phyloP scores from a whole-genome alignment of 495 filamentous ascomycete species.

The Halenospora varia region DNA sequence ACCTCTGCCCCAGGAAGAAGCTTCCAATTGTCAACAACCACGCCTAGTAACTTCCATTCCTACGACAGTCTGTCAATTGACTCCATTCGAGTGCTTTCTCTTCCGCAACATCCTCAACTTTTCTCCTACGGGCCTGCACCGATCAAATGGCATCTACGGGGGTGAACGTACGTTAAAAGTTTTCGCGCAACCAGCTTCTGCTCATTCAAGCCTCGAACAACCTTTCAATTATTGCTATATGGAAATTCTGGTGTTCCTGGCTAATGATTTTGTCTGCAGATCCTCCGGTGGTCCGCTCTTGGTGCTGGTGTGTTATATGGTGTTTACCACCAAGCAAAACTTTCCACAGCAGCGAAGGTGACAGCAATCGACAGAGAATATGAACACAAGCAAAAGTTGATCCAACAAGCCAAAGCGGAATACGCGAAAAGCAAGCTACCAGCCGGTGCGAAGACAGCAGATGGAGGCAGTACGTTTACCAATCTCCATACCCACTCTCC shows the following conservation, averaged over 20 bases:
- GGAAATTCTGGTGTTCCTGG: neutral
- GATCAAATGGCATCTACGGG: constrained; percentile 52
- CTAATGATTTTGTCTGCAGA: constrained; percentile 46
- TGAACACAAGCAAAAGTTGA: constrained; percentile 79
- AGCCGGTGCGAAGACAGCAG: constrained; percentile 29
- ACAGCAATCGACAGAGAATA: constrained; percentile 71
- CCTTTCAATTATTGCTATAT: neutral
- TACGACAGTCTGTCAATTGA: constrained; percentile 28
- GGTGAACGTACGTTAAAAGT: constrained; percentile 49
- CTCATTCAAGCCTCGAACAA: constrained; percentile 6
- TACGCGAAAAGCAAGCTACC: constrained; percentile 69
- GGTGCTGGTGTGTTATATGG: constrained; percentile 87
- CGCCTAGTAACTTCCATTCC: constrained; percentile 14
- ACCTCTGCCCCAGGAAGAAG: constrained; percentile 19
- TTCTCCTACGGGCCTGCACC: constrained; percentile 2
- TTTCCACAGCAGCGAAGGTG: constrained; percentile 62
- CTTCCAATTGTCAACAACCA: constrained; percentile 27
- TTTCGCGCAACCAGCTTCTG: neutral
- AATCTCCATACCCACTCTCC: no score
- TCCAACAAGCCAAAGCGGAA: constrained; percentile 85
- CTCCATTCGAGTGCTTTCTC: constrained; percentile 13
- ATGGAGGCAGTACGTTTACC: constrained; percentile 30
- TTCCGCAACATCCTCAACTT: constrained; percentile 10
- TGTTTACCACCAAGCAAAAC: constrained; percentile 77
- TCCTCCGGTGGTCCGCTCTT: constrained; percentile 91